Evolutionary conservation across 331 rosid species (phyloP).

Genomic region (Cucumis variabilis): DNA sequence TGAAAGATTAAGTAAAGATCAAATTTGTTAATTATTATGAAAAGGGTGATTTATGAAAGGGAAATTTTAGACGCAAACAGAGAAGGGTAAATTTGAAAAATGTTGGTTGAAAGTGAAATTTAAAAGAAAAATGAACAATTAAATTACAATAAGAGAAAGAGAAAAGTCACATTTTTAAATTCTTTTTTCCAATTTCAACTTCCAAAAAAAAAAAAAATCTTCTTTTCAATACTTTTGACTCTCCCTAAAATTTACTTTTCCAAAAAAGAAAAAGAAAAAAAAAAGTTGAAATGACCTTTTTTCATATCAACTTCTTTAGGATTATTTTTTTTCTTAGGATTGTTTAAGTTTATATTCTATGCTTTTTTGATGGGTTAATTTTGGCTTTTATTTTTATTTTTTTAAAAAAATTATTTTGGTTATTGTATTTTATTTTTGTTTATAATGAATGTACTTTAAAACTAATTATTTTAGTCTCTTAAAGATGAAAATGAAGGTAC

Average conservation of each 20-base stretch:
- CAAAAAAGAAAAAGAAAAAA: neutral
- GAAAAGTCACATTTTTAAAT: neutral
- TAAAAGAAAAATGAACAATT: neutral
- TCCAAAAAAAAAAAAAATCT: neutral
- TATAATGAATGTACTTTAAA: too few relatives aligned
- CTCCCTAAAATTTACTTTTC: neutral
- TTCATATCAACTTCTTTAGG: too few relatives aligned
- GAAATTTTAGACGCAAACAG: neutral
- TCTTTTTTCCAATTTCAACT: neutral
- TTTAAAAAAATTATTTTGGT: too few relatives aligned
- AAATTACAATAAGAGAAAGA: neutral
- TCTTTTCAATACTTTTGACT: neutral
- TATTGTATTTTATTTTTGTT: too few relatives aligned
- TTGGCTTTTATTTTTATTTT: too few relatives aligned
- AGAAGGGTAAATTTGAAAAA: neutral
- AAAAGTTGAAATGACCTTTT: neutral
- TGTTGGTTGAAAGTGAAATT: neutral
- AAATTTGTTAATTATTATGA: too few relatives aligned
- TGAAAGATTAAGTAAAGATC: neutral
- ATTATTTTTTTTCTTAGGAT: too few relatives aligned
- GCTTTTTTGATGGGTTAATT: too few relatives aligned
- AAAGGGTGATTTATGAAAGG: neutral
- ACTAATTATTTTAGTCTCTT: too few relatives aligned
- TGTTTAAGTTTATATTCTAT: too few relatives aligned
- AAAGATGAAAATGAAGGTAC: too few relatives aligned